Percentiles rank a stretch among this genome's conserved stretches.
These are phyloP conservation scores for Neofusicoccum ribis DNA, from an alignment of 2,329 filamentous ascomycete genomes.

Conservation along the genomic window DNA sequence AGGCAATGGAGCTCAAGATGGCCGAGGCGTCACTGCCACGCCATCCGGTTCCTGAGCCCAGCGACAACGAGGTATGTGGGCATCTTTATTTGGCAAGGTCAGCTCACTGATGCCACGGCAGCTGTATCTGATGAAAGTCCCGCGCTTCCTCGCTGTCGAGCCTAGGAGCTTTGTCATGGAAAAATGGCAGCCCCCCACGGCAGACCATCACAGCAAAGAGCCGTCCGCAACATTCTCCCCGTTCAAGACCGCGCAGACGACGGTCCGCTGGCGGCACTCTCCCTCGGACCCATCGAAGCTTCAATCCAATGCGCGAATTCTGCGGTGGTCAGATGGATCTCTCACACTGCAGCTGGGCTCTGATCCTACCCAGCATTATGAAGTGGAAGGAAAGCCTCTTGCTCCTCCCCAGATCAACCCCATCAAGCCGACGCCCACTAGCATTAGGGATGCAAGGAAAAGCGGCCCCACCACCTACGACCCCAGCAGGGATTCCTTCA, in stretches of 20 bases:
- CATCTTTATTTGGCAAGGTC: neutral
- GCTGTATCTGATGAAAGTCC: conserved; percentile 71
- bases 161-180: conserved; percentile 67
- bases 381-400: conserved; percentile 69
- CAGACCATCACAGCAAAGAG: conserved; percentile 54
- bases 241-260: conserved; percentile 65
- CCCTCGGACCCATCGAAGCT: conserved; percentile 64
- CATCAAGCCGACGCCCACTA: conserved; percentile 50
- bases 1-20: conserved; percentile 33
- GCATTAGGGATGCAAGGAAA: conserved; percentile 27
- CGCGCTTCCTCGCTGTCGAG: conserved; percentile 69
- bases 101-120: conserved; percentile 35
- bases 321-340: conserved; percentile 78
- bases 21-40: conserved; percentile 66
- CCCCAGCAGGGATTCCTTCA: conserved; percentile 70
- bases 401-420: conserved; percentile 59
- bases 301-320: conserved; percentile 72
- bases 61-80: conserved; percentile 63
- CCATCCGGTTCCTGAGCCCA: conserved; percentile 69
- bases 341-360: conserved; percentile 73
- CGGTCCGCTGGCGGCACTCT: conserved; percentile 69
- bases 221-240: conserved; percentile 55
- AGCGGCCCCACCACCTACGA: conserved; percentile 49
- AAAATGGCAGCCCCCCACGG: conserved; percentile 65
- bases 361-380: conserved; percentile 68